These are phyloP conservation scores for Talaromyces sp. DNA, from an alignment of 2,329 filamentous ascomycete species.

Conservation along the genomic window DNA sequence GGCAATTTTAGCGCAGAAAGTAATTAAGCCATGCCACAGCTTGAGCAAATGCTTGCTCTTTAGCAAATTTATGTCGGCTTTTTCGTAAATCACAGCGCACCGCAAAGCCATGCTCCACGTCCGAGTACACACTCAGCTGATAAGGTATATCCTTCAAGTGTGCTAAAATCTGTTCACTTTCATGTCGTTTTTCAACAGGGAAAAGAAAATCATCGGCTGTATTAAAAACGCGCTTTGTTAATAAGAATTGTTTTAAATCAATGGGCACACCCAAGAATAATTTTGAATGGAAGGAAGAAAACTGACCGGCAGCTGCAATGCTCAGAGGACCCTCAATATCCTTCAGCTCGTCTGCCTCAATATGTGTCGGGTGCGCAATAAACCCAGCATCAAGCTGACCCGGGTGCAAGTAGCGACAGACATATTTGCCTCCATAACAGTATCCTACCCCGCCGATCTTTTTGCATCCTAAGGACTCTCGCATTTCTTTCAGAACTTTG, in stretches of 20 bases:
- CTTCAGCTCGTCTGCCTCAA: neutral
- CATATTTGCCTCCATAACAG: conserved; percentile 8
- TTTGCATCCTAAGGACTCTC: too few species aligned
- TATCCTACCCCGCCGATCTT: conserved; percentile 1
- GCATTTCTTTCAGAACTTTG: too few species aligned
- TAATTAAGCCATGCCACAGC: neutral
- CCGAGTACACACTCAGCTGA: neutral
- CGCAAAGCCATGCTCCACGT: neutral
- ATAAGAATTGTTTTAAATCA: neutral
- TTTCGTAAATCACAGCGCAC: neutral
- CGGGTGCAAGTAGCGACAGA: neutral
- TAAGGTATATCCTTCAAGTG: neutral
- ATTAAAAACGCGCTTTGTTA: neutral
- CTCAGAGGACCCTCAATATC: neutral
- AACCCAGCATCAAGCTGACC: conserved; percentile 4
- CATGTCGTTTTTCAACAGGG: neutral
- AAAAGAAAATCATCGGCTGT: neutral
- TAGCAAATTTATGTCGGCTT: neutral
- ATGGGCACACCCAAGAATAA: too few species aligned
- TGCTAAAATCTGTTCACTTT: neutral
- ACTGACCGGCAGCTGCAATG: conserved; percentile 1
- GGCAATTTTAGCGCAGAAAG: too few species aligned
- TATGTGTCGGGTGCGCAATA: conserved; percentile 1
- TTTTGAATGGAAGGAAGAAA: too few species aligned
- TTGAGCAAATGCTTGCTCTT: neutral